phyloP scores from a whole-genome alignment of 2,329 filamentous ascomycete genomes.

The Phyllosticta citriasiana region DNA sequence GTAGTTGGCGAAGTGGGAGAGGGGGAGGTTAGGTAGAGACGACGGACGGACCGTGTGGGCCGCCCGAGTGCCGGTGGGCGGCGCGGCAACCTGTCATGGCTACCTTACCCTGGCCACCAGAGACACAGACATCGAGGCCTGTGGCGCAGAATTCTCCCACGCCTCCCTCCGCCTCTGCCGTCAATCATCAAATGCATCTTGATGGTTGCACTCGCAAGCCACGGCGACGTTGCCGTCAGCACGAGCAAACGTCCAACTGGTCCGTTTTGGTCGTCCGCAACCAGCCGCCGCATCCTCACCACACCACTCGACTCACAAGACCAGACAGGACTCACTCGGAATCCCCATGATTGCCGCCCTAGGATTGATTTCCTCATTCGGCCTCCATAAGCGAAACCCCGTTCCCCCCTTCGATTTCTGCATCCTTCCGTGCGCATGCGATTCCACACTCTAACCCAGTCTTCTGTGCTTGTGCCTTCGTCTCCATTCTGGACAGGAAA shows the following conservation, averaged over 20 bases:
- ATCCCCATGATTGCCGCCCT: background rate
- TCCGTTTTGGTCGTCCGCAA: background rate
- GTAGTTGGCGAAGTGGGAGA: background rate
- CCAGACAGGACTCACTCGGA: background rate
- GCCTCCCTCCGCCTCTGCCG: background rate
- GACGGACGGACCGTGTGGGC: background rate
- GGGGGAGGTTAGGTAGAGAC: background rate
- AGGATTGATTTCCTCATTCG: background rate
- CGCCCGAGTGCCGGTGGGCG: background rate
- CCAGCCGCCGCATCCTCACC: background rate
- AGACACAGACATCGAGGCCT: background rate
- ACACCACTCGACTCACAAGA: background rate
- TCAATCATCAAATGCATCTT: background rate
- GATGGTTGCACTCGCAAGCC: background rate
- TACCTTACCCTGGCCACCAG: background rate
- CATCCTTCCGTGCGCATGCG: no score
- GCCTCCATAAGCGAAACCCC: background rate
- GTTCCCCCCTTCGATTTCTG: background rate
- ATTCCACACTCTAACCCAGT: no score
- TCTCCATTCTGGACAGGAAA: background rate
- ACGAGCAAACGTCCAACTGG: background rate
- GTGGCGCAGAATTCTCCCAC: background rate
- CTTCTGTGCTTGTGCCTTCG: no score
- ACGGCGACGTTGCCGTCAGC: background rate
- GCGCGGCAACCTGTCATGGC: background rate